phyloP scores from a whole-genome alignment of 441 rosid species.

The Croton setiger region DNA sequence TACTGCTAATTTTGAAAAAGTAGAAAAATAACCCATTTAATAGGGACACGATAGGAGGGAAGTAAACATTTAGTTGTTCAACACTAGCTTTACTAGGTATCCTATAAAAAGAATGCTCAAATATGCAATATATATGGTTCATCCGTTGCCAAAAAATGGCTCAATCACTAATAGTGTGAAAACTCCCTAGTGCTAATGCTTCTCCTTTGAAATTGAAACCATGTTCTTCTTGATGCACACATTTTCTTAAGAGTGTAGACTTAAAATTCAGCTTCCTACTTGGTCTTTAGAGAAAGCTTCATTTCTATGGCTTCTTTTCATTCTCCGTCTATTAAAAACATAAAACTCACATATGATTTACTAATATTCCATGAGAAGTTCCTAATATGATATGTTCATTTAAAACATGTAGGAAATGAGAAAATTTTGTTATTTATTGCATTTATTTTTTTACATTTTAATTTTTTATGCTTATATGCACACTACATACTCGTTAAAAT shows the following conservation, averaged over 20 bases:
- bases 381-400: neutral
- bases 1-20: constrained; percentile 61
- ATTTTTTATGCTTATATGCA: too few relatives aligned
- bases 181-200: constrained; percentile 61
- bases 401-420: too few relatives aligned
- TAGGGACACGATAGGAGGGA: constrained; percentile 69
- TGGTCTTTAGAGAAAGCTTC: constrained; percentile 54
- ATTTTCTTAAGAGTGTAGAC: constrained; percentile 54
- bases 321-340: constrained; percentile 42
- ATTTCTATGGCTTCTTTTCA: constrained; percentile 60
- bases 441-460: too few relatives aligned
- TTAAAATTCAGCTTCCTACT: constrained; percentile 58
- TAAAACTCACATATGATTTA: neutral
- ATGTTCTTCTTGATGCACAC: constrained; percentile 52
- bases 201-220: constrained; percentile 73
- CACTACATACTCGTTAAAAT: too few relatives aligned
- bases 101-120: constrained; percentile 59
- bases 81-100: constrained; percentile 67
- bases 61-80: constrained; percentile 62
- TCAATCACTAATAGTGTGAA: constrained; percentile 73
- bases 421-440: too few relatives aligned
- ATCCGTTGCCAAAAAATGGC: constrained; percentile 69
- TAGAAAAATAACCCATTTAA: constrained; percentile 71
- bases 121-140: constrained; percentile 65
- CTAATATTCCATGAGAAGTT: neutral